Base-by-base conservation (phyloP, 805 yeast genomes). In the Candida dajiaensis region DNA sequence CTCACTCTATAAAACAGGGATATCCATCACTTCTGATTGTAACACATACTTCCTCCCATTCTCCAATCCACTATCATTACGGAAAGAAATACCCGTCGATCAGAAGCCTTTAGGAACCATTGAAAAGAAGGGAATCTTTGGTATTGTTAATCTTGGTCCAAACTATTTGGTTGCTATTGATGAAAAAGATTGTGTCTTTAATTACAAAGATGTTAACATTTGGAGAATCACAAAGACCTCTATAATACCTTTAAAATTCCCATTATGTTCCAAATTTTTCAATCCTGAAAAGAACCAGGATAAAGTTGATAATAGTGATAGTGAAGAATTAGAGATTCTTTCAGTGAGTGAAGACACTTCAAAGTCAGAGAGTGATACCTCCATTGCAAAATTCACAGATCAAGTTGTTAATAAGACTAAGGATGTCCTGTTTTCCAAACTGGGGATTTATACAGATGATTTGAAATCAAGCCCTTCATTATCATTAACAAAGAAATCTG, bases 391-490 rank as follows among this genome's bases (percentile, higher is more conserved):
- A n/a, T 15, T 47, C 7, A 25, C 42, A 1, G 42, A 48, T 8
- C 54, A 54, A 22, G 19, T 55, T 29, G 19, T 55, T 29, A 46
- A 46, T 5, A 46, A 42, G 35, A 47, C 48, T 10, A 56, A 46
- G 20, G 56, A 59, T 28, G 47, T 59, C 35, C 31, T 58, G 9
- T 57, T 59, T 46, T 53, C 59, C 36, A 59, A 56, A 36, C 41
- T 59, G 11, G 63, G 63, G 6, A 51, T 59, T 5, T 59, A 58
- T 40, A 55, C 56, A 1, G 55, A 57, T 45, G 61, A 58, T 38
- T 43, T 59, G 21, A 54, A 58, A 41, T 57, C 61, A 6, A 55
- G 46, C 22, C 57, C 63, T 0, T 58, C 63, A 0, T 31, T 59
- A 3, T 43, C 57, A 0, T 25, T 57, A 3, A 55, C 59, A 1